Base-by-base conservation (phyloP, 345 rosid genomes). In the Sisymbrium irio region DNA sequence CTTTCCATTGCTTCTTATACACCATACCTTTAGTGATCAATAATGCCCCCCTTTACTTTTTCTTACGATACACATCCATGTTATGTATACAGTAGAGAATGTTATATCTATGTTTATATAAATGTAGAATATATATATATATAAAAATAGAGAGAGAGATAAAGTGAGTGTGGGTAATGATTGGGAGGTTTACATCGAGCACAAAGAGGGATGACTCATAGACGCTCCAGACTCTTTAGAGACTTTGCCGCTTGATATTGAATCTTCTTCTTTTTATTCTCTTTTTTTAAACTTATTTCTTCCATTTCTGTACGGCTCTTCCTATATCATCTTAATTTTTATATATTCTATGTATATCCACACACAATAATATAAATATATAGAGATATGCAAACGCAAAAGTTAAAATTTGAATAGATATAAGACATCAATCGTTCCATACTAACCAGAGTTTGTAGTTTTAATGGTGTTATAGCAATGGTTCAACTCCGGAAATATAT, bases 1-100 rank as follows among this genome's bases (percentile, higher is more conserved):
- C 36, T 76, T 76, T 76, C 2, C 50, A 20, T 62, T 62, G 70
- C 50, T 69, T 62, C 64, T 7, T 76, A 62, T 69, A 45, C 79
- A 62, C 75, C 79, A 76, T 62, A 76, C 58, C 79, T 76, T 76
- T 76, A 68, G 53, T 53, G 27, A 68, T 69, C 70, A 76, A 62
- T 76, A 76, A 69, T 69, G 58, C 25, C 25, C 2, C 45, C 49
- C 54, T 69, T 69, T 62, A 6, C 46, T 62, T 76, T 68, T 61
- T 54, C 69, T 61, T 62, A 62, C 65, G 33, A 69, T 75, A 53
- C 69, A 67, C 69, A 62, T 68, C 74, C 69, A 13, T 62, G 32
- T 50, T 50, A 50, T 50, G 28, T 60, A 67, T 27, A 62, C 70
- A 54, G 57, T 68, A 33, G 50, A 8, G 6, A 30, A 50, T 42